These are phyloP conservation scores for Chaetomiaceae sp. DNA, from an alignment of 2,329 filamentous ascomycete species.

Conservation along the genomic window DNA sequence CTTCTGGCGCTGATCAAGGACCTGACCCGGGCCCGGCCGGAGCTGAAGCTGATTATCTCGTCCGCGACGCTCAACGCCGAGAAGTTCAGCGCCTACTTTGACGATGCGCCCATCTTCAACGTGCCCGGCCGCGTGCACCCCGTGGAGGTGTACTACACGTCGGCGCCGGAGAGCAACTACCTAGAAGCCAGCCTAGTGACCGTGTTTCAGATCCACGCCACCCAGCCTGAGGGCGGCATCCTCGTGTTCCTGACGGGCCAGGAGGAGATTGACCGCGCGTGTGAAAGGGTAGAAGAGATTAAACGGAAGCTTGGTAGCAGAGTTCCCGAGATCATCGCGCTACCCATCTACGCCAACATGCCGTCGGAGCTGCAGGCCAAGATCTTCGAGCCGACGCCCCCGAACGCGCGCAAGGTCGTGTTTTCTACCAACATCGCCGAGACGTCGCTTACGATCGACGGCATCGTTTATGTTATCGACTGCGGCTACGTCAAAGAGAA, in stretches of 20 bases:
- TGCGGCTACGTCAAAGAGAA: slow-evolving; percentile 95
- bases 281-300: slow-evolving; percentile 78
- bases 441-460: slow-evolving; percentile 90
- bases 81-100: slow-evolving; percentile 88
- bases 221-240: slow-evolving; percentile 79
- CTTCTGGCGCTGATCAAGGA: slow-evolving; percentile 84
- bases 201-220: slow-evolving; percentile 90
- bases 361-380: slow-evolving; percentile 85
- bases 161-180: slow-evolving; percentile 89
- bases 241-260: slow-evolving; percentile 92
- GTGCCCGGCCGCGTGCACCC: slow-evolving; percentile 85
- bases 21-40: slow-evolving; percentile 71
- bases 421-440: slow-evolving; percentile 96
- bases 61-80: slow-evolving; percentile 92
- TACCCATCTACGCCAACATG: slow-evolving; percentile 90
- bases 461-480: slow-evolving; percentile 93
- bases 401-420: slow-evolving; percentile 81
- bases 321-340: slow-evolving; percentile 80
- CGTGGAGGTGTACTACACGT: slow-evolving; percentile 86
- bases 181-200: slow-evolving; percentile 86
- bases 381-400: slow-evolving; percentile 90
- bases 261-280: slow-evolving; percentile 88
- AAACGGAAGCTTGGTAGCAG: slow-evolving; percentile 78
- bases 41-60: slow-evolving; percentile 85
- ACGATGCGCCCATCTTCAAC: slow-evolving; percentile 88